Evolutionary conservation across 768 basidiomycete species (phyloP).

Genomic region (Lentinula raphanica): DNA sequence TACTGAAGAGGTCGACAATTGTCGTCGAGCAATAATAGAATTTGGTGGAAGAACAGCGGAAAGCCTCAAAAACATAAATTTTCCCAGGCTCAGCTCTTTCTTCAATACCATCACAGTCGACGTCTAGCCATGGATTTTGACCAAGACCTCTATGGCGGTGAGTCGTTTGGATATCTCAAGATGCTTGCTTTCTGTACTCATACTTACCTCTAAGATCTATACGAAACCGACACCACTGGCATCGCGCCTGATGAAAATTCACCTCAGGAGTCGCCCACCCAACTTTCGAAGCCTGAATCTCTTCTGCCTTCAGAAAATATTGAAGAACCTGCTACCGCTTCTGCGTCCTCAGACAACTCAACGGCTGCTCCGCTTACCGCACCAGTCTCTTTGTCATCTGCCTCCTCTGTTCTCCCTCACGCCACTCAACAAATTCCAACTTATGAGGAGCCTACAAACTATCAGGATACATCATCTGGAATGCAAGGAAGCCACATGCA

Average conservation of each 20-base stretch:
- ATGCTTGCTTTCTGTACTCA: too few species aligned
- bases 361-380: constrained; percentile 14
- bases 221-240: constrained; percentile 59
- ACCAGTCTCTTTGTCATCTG: constrained; percentile 20
- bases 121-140: constrained; percentile 51
- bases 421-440: constrained; percentile 70
- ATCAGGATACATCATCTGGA: constrained; percentile 33
- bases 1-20: not conserved
- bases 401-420: constrained; percentile 16
- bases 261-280: not conserved
- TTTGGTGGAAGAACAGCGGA: not conserved
- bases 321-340: constrained; percentile 20
- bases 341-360: constrained; percentile 17
- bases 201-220: constrained; percentile 48
- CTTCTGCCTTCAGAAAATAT: constrained; percentile 14
- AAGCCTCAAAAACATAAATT: not conserved
- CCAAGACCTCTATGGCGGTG: constrained; percentile 87
- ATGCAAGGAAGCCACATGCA: constrained; percentile 37
- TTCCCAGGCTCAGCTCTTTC: not conserved
- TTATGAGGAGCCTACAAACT: constrained; percentile 59
- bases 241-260: constrained; percentile 34
- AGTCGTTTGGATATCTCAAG: too few species aligned
- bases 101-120: constrained; percentile 40
- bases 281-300: constrained; percentile 13
- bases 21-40: not conserved